Base-by-base conservation (phyloP, 805 yeast genomes). In the Metschnikowia lochheadii region DNA sequence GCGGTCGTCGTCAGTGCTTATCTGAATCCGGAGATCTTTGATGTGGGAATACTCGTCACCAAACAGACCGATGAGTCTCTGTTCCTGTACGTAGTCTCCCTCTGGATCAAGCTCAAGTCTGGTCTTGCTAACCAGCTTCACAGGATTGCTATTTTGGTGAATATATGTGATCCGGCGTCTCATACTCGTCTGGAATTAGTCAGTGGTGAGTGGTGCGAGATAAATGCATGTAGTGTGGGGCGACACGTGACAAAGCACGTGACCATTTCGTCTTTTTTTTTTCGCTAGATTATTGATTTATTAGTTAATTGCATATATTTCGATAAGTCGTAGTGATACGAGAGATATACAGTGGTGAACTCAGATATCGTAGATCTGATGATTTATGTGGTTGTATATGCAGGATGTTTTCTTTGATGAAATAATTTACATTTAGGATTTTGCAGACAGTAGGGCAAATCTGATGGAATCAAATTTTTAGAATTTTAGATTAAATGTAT, bases 91-190 rank as follows among this genome's bases (percentile, higher is more conserved):
- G n/a, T 26, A 46, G 4, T 20, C 17, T 3, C 49, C 33, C 4
- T 23, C 29, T 1, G 48, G 49, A 13, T 48, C 50, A 13, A 56
- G 38, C 23, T 51, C 56, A 13, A 57, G 44, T 13, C 33, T 29
- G 0, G 51, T 21, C 10, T 50, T 23, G 44, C 48, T 49, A 32
- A 49, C 48, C n/a, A 40, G 32, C 17, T 40, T 21, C 15, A 57
- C 38, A 17, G 51, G 44, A 17, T 46, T 31, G 7, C 35, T 49
- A 21, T 33, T 37, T 3, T 37, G 36, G 45, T 56, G 59, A 32
- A 57, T 36, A 35, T 45, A 52, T 3, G 59, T 48, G 23, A 57
- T 47, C 15, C 61, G 41, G 49, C 53, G 53, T 18, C 59, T 50
- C 61, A 57, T 57, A 36, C 23, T 26, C 29, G 11, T 26, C 11